These are phyloP conservation scores for Arthrinium phaeospermum DNA, from an alignment of 2,329 filamentous ascomycete species.

Conservation along the genomic window DNA sequence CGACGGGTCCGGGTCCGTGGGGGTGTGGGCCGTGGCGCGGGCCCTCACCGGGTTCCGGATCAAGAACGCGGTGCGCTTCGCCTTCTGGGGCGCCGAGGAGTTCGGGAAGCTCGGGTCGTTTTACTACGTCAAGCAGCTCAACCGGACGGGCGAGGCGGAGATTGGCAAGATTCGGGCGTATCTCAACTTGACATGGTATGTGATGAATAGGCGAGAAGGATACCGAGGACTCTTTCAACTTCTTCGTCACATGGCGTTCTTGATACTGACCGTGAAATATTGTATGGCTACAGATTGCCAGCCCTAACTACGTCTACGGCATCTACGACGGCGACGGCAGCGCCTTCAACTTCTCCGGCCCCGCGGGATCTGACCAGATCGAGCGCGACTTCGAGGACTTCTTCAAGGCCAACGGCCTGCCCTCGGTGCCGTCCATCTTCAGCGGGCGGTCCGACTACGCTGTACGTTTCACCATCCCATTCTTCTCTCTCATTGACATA, in stretches of 20 bases:
- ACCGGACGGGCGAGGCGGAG: conserved; percentile 49
- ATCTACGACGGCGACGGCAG: conserved; percentile 68
- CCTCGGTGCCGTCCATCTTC: conserved; percentile 58
- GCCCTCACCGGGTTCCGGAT: conserved; percentile 49
- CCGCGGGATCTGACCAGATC: conserved; percentile 65
- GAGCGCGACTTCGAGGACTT: conserved; percentile 64
- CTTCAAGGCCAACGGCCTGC: conserved; percentile 50
- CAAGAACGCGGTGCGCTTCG: conserved; percentile 56
- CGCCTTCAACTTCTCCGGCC: conserved; percentile 59
- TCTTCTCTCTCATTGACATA: background rate
- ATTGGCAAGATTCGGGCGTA: conserved; percentile 57
- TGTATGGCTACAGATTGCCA: too few species aligned
- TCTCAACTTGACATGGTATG: conserved; percentile 61
- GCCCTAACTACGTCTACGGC: conserved; percentile 56
- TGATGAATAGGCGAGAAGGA: background rate
- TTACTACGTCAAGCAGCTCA: conserved; percentile 51
- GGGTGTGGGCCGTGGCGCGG: conserved; percentile 52
- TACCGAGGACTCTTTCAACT: too few species aligned
- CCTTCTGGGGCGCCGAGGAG: conserved; percentile 60
- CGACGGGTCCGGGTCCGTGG: conserved; percentile 61
- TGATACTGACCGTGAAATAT: background rate
- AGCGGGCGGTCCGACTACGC: conserved; percentile 65
- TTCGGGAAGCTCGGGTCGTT: conserved; percentile 55
- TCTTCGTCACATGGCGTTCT: background rate
- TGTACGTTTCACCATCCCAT: background rate